Percentiles rank a stretch among this genome's conserved stretches.
Evolutionary conservation across 257 asterid species (phyloP).

Genomic region (Plectranthus barbatus): DNA sequence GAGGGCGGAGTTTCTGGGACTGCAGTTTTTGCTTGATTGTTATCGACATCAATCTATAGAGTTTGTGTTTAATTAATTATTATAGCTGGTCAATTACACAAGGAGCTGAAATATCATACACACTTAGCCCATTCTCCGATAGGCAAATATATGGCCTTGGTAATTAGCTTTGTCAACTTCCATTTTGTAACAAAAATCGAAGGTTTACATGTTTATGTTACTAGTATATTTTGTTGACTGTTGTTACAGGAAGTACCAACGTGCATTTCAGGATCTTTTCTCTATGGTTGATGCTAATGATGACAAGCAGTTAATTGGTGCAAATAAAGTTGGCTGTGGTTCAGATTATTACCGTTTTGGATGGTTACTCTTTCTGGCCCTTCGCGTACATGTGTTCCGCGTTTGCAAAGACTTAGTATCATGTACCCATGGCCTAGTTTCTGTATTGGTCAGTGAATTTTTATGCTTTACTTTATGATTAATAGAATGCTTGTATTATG

Average conservation of each 20-base stretch:
- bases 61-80: background rate
- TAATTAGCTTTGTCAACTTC: background rate
- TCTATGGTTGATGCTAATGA: slow-evolving; percentile 31
- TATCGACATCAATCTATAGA: background rate
- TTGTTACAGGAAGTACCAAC: slow-evolving; percentile 65
- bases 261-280: slow-evolving; percentile 67
- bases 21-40: background rate
- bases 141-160: background rate
- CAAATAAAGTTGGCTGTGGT: slow-evolving; percentile 15
- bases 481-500: slow-evolving; percentile 2
- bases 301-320: slow-evolving; percentile 36
- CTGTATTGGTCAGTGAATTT: slow-evolving; percentile 68
- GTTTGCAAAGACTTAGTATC: slow-evolving; percentile 78
- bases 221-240: background rate
- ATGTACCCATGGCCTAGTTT: slow-evolving; percentile 80
- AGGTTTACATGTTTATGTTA: background rate
- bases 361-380: slow-evolving; percentile 86
- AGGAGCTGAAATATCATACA: background rate
- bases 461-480: slow-evolving; percentile 1
- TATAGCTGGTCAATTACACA: slow-evolving; percentile 1
- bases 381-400: slow-evolving; percentile 65
- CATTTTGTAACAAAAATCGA: background rate
- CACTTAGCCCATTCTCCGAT: background rate
- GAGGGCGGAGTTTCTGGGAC: background rate
- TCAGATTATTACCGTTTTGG: slow-evolving; percentile 81